Conservation (phyloP, 2,329 filamentous ascomycete species). For the Fusarium verticillioides region DNA sequence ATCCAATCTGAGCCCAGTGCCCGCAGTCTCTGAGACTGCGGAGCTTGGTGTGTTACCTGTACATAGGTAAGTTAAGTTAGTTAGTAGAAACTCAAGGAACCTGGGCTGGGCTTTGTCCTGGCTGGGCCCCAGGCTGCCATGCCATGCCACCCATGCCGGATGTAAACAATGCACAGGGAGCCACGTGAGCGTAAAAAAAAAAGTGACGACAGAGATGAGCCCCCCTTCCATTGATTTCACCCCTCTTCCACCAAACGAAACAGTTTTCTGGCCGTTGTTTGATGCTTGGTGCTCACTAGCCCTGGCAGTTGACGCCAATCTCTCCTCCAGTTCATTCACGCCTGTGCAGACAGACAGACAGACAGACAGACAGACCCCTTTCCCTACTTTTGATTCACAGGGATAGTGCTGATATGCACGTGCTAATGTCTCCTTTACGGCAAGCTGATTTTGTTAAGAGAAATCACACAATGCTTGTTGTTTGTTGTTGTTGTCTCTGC, state of each 20-base stretch:
- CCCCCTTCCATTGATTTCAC: constrained; percentile 34
- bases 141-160: background rate
- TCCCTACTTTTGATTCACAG: constrained; percentile 6
- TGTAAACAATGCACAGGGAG: constrained; percentile 22
- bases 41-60: background rate
- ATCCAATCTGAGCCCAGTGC: background rate
- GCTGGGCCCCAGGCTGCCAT: background rate
- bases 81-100: constrained; percentile 13
- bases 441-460: background rate
- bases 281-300: constrained; percentile 1
- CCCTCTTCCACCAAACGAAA: constrained; percentile 41
- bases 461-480: constrained; percentile 5
- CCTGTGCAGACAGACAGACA: background rate
- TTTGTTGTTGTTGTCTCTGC: constrained; percentile 10
- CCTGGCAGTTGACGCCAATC: constrained; percentile 21
- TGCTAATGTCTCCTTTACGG: background rate
- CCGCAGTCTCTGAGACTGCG: background rate
- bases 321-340: constrained; percentile 20
- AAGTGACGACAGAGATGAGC: constrained; percentile 29
- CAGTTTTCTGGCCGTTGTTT: background rate
- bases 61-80: background rate
- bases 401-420: constrained; percentile 1
- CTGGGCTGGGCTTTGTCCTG: background rate
- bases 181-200: constrained; percentile 34
- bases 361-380: background rate